Evolutionary conservation across 140 eudicot species (phyloP).

Genomic region (Erigeron philadelphicus): DNA sequence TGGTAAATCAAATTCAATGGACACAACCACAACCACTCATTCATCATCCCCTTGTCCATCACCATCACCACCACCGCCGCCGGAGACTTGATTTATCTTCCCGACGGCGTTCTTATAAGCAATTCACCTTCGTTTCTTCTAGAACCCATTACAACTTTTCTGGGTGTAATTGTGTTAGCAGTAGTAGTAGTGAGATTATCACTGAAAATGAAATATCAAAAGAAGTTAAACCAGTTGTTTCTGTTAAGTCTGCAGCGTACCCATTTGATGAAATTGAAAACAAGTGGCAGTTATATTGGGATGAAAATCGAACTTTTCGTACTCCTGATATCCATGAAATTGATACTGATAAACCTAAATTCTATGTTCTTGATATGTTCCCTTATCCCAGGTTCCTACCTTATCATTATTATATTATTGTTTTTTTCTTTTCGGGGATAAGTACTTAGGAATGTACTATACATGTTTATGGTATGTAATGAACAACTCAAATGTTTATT

Average conservation of each 20-base stretch:
- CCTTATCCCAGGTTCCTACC: conserved; percentile 77
- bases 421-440: too few species aligned
- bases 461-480: too few species aligned
- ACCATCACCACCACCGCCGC: conserved; percentile 22
- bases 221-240: conserved; percentile 30
- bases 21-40: conserved; percentile 39
- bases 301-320: conserved; percentile 69
- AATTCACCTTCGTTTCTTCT: conserved; percentile 6
- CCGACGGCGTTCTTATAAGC: conserved; percentile 21
- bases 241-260: conserved; percentile 41
- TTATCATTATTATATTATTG: neutral
- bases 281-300: conserved; percentile 85
- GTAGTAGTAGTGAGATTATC: neutral
- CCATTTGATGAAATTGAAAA: conserved; percentile 79
- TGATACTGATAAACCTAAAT: conserved; percentile 88
- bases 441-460: too few species aligned
- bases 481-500: too few species aligned
- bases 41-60: neutral
- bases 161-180: conserved; percentile 11
- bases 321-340: conserved; percentile 62
- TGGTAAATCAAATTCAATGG: conserved; percentile 38
- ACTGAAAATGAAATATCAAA: too few species aligned
- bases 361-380: conserved; percentile 91
- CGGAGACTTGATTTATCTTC: conserved; percentile 20
- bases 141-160: conserved; percentile 11